Evolutionary conservation across 257 asterid genomes (phyloP), one percentile per base, ranked within the genome.

Genomic region (Jaltomata sinuosa): DNA sequence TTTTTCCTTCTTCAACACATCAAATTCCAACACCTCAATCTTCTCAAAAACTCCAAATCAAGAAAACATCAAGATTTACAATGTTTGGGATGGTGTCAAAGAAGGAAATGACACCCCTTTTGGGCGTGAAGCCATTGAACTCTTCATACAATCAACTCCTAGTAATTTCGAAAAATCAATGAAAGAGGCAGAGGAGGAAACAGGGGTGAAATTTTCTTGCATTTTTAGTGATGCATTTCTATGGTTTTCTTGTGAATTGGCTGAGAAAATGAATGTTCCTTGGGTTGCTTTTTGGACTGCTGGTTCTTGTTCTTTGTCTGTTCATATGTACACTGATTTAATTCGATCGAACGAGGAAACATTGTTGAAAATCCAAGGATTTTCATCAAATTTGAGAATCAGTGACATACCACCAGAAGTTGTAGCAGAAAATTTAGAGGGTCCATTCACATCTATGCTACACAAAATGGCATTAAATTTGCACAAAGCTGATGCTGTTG

Each of bases 231-330:
- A 95, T 84, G 95, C 95, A 0, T 95, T 95, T 50, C 45, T 93
- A 81, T 91, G 94, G 91, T 93, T 94, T 76, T 88, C 89, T 6
- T n/a, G 84, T 50, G 93, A 91, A 32, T 2, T 95, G 80, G 96
- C 97, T 38, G 93, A 87, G 84, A 85, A 87, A 40, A 80, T 86
- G 77, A 85, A 88, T 16, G 87, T 94, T 3, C 95, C 97, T 0
- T 95, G 98, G 98, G 83, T 94, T 71, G 47, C 95, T 4, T 87
- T 91, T 40, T 94, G 98, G 98, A 89, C 96, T 5, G 91, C 93
- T 5, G 94, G 88, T 1, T 81, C 93, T 0, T 87, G 89, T 86
- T 89, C 98, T 5, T 84, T 95, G 1, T 88, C 96, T 2, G 86
- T 89, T 0, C 98, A 95, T 55, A 2, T 89, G 18, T 89, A 92